Evolutionary conservation across 495 filamentous ascomycete genomes (phyloP).

Genomic region (Cudoniella acicularis): DNA sequence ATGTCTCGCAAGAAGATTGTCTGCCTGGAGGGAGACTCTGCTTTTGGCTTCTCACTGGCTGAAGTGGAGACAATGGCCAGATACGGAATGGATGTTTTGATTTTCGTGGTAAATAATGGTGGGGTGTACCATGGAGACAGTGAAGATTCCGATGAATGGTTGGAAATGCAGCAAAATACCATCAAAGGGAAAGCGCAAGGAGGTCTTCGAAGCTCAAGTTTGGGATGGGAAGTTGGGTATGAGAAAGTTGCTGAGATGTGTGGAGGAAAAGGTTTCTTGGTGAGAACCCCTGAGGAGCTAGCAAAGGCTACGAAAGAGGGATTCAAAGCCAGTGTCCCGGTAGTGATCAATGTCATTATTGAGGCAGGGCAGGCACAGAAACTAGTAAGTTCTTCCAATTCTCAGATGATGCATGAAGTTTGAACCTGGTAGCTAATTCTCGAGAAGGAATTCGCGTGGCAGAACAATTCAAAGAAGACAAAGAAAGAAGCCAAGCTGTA

Average conservation of each 20-base stretch:
- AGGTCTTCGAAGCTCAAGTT: conserved; percentile 49
- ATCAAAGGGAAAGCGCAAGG: conserved; percentile 20
- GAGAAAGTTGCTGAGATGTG: conserved; percentile 55
- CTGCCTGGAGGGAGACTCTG: conserved; percentile 58
- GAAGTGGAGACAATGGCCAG: conserved; percentile 65
- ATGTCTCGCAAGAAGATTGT: conserved; percentile 50
- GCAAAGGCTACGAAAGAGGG: conserved; percentile 49
- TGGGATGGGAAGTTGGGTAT: conserved; percentile 57
- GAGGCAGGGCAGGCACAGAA: conserved; percentile 50
- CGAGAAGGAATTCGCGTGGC: conserved; percentile 24
- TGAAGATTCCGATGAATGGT: conserved; percentile 31
- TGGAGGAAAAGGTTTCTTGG: conserved; percentile 54
- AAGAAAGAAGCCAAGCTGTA: conserved; percentile 18
- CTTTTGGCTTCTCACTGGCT: conserved; percentile 60
- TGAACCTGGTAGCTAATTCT: conserved; percentile 2
- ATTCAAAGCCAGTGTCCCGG: conserved; percentile 42
- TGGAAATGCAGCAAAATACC: conserved; percentile 31
- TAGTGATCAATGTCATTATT: conserved; percentile 59
- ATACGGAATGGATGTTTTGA: conserved; percentile 56
- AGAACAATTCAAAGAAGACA: conserved; percentile 23
- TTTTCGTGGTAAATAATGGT: conserved; percentile 63
- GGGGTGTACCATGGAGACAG: conserved; percentile 59
- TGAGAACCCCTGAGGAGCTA: conserved; percentile 50
- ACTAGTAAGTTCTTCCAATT: conserved; percentile 30
- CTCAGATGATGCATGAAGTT: not conserved